Evolutionary conservation across 352 stramenopile genomes (phyloP).

Genomic region (Phytophthora pinifolia): DNA sequence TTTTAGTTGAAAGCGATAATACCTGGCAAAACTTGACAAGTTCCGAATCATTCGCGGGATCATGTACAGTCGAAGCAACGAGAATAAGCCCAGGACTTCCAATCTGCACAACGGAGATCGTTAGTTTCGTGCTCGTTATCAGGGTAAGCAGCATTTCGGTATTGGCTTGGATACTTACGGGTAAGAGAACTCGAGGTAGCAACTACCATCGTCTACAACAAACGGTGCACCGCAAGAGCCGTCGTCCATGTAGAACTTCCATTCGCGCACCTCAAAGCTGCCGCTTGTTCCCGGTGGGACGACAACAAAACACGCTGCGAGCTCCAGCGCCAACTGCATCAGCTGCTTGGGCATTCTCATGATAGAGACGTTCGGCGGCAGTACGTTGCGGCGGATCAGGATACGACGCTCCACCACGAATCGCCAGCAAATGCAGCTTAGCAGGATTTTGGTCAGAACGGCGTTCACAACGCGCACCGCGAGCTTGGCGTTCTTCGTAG

Average conservation of each 20-base stretch:
- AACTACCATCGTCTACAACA: conserved; percentile 35
- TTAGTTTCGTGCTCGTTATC: not conserved
- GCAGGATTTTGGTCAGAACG: conserved; percentile 44
- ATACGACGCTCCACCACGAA: conserved; percentile 62
- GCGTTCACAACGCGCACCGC: conserved; percentile 44
- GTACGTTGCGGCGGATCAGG: conserved; percentile 56
- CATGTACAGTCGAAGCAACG: conserved; percentile 77
- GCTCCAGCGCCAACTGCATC: conserved; percentile 42
- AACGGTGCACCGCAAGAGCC: conserved; percentile 39
- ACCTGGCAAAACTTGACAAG: conserved; percentile 76
- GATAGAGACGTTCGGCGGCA: conserved; percentile 56
- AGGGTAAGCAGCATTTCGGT: not conserved
- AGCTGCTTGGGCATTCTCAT: conserved; percentile 50
- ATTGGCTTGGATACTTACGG: conserved; percentile 36
- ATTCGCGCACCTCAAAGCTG: conserved; percentile 62
- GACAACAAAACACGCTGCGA: conserved; percentile 50
- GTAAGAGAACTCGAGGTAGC: conserved; percentile 73
- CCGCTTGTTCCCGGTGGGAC: conserved; percentile 54
- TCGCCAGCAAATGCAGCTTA: conserved; percentile 53
- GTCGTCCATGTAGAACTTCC: conserved; percentile 59
- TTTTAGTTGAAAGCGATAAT: conserved; percentile 4
- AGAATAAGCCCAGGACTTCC: conserved; percentile 67
- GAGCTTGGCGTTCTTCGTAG: conserved; percentile 34
- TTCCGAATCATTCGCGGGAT: conserved; percentile 73
- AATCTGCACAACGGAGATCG: conserved; percentile 31